These are phyloP conservation scores for Pseudogymnoascus sp. DNA, from an alignment of 2,329 filamentous ascomycete species.

Conservation along the genomic window DNA sequence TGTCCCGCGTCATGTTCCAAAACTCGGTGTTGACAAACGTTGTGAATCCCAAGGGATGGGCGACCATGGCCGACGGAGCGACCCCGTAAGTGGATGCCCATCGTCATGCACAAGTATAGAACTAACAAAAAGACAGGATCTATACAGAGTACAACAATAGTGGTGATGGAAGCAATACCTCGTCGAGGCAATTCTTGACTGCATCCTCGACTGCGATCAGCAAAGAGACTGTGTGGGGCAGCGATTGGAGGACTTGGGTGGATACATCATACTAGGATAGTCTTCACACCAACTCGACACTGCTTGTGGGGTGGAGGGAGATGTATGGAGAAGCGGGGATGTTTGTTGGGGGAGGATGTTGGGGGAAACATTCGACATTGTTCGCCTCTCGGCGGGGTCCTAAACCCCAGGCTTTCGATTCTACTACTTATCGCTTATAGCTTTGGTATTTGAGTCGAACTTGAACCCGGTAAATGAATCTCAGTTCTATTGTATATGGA, in stretches of 20 bases:
- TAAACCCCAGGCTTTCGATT: neutral
- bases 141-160: conserved; percentile 13
- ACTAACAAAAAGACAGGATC: conserved; percentile 1
- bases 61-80: conserved; percentile 15
- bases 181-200: conserved; percentile 4
- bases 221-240: conserved; percentile 10
- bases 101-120: no score
- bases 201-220: conserved; percentile 10
- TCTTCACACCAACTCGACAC: neutral
- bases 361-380: neutral
- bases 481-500: neutral
- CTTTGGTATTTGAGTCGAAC: neutral
- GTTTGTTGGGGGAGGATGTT: neutral
- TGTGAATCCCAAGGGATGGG: conserved; percentile 43
- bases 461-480: neutral
- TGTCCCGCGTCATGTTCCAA: conserved; percentile 42
- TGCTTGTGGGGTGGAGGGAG: neutral
- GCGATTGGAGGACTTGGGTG: conserved; percentile 9
- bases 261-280: conserved; percentile 12
- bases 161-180: conserved; percentile 11
- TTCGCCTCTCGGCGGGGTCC: neutral
- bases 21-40: conserved; percentile 37
- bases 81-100: conserved; percentile 13
- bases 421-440: neutral
- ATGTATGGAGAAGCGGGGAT: neutral